phyloP scores from a whole-genome alignment of 1,284 basidiomycete species.

The Fomes fomentarius region DNA sequence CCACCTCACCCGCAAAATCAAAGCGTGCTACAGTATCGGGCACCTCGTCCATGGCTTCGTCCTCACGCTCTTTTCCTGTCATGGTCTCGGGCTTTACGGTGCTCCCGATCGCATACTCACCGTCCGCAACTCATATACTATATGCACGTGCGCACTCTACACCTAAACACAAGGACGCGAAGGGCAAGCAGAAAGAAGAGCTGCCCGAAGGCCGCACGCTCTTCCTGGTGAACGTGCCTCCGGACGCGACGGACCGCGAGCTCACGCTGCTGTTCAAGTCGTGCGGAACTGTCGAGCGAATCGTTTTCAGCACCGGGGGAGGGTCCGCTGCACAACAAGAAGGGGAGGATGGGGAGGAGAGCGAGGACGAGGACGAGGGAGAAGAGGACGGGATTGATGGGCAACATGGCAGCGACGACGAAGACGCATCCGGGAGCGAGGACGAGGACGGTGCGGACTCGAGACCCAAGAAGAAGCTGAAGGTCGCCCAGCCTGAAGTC shows the following conservation, averaged over 20 bases:
- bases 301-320: constrained; percentile 59
- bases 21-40: constrained; percentile 2
- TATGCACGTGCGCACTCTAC: constrained; percentile 62
- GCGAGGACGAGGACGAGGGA: constrained; percentile 42
- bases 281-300: constrained; percentile 76
- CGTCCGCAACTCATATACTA: constrained; percentile 58
- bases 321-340: constrained; percentile 32
- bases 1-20: constrained; percentile 5
- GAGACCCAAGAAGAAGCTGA: constrained; percentile 51
- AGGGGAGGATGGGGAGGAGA: constrained; percentile 37
- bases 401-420: constrained; percentile 32
- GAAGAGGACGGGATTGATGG: constrained; percentile 42
- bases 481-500: constrained; percentile 34
- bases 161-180: constrained; percentile 39
- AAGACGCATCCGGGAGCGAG: constrained; percentile 29
- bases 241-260: constrained; percentile 82
- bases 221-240: constrained; percentile 86
- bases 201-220: constrained; percentile 76
- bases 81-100: constrained; percentile 58
- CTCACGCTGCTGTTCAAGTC: constrained; percentile 72
- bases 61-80: constrained; percentile 22
- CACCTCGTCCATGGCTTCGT: constrained; percentile 3
- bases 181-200: constrained; percentile 30
- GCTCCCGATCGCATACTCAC: constrained; percentile 58
- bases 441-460: constrained; percentile 36